Base-by-base conservation (phyloP, 2,329 filamentous ascomycete genomes). In the Microdochium bolleyi region DNA sequence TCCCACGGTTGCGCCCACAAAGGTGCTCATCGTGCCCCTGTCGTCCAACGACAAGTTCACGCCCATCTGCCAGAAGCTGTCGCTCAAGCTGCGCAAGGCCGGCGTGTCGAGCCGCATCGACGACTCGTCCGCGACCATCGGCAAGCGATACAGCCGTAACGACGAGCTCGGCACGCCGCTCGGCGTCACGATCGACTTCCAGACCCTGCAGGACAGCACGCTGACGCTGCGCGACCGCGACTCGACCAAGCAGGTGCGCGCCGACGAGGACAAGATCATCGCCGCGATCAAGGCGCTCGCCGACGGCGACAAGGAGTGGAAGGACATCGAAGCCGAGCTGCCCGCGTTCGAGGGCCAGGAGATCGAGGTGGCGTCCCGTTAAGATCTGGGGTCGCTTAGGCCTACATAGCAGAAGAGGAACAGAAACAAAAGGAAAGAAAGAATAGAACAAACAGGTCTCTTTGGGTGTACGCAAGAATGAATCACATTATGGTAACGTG, bases 121-220 rank as follows among this genome's bases (percentile, higher is more conserved):
- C 65, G 89, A 94, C 70, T 95, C 89, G 14, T 89, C 87, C 25
- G 91, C 92, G 56, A 91, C 85, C 57, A 97, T 97, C 62, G 92
- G 92, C 68, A 96, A 95, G 79, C 87, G 92, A 52, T 97, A 95
- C 72, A 85, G 88, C 67, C 85, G 94, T 63, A 96, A 96, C 68
- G 92, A 97, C 70, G 92, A 97, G 74, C 82, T 96, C 54, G 94
- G 92, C 64, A 97, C 94, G 48, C 90, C 92, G 8, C 85, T 96
- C 58, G 92, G 91, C 66, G 85, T 97, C 70, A 97, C 92, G 0
- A 83, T 97, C 55, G 92, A 97, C 70, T 97, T 96, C 80, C 89
- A 97, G 77, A 95, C 89, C 49, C 76, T 96, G 60, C 84, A 95
- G 71, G 91, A 96, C 68, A 83, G 83, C 66, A 88, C 87, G 8